Evolutionary conservation across 2,329 filamentous ascomycete genomes (phyloP).

Genomic region (Cercospora sp.): DNA sequence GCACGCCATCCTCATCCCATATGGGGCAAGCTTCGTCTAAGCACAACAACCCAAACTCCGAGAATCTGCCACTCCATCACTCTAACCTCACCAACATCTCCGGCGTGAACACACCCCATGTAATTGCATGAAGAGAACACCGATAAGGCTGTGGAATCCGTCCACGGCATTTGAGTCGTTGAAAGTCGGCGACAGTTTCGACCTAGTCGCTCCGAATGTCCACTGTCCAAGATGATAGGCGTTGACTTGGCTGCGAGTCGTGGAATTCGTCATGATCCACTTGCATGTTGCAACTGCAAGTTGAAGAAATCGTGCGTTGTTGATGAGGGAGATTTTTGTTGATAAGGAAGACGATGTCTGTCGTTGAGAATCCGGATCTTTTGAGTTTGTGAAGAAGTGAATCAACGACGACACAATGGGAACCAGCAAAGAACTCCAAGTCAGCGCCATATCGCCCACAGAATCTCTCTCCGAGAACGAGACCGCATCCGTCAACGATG

Average conservation of each 20-base stretch:
- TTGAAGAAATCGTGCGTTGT: background rate
- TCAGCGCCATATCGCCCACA: background rate
- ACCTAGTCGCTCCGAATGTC: background rate
- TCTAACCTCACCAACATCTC: slow-evolving; percentile 33
- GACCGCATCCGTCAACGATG: background rate
- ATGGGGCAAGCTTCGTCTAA: background rate
- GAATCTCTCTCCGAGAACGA: background rate
- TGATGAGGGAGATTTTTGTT: background rate
- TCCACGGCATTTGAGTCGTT: background rate
- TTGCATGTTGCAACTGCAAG: background rate
- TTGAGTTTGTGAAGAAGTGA: background rate
- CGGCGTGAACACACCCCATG: background rate
- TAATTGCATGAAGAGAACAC: background rate
- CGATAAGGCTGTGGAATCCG: background rate
- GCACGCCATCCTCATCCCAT: background rate
- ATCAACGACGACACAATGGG: background rate
- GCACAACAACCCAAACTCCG: background rate
- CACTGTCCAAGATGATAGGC: background rate
- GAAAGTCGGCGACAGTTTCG: background rate
- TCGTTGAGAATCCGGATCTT: background rate
- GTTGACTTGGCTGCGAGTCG: background rate
- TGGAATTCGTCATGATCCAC: background rate
- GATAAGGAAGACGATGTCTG: background rate
- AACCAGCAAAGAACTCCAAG: background rate
- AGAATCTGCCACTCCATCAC: slow-evolving; percentile 27